Evolutionary conservation across 805 yeast species (phyloP), one percentile per base, ranked within the genome.

Genomic region (Pichia sporocuriosa): DNA sequence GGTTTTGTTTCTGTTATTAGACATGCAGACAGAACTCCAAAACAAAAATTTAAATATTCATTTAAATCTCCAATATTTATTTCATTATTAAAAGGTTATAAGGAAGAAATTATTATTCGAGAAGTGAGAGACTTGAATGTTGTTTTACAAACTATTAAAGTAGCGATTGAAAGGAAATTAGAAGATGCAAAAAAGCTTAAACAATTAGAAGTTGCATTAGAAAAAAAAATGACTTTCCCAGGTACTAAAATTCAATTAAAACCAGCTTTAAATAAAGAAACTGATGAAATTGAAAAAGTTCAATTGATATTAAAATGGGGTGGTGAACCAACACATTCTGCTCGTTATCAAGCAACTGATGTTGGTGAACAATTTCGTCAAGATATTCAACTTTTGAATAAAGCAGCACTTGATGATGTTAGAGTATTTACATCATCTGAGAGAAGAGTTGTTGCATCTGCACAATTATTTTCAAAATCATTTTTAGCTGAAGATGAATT

Each of bases 281-380:
- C 52, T 6, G 72, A 69, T 44, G 79, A 81, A 26, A 93, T 93
- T 17, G 97, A 90, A 50, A 93, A 93, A 59, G 97, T 90, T 20
- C 98, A 93, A 62, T 80, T 93, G 48, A 94, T 93, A 47, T 69
- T 93, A 54, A 93, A 93, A 61, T 93, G 98, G 98, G 98, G 98
- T 54, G 99, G 99, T 49, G 99, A 93, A 62, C 97, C 98, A 6
- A 93, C 99, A 1, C 99, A 93, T 61, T 88, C 97, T 10, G 97
- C 97, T 2, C 76, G 81, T 48, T 84, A 87, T 59, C 99, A 93
- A 65, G 95, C 96, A 1, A 75, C 81, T 23, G 99, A 93, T 62
- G 76, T 93, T 16, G 99, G 98, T 40, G 97, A 90, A 58, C 96
- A 89, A 63, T 74, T 84, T 67, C 79, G 98, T 56, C 96, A 90